Evolutionary conservation across 441 rosid species (phyloP).

Genomic region (Syzygium syzygioides): DNA sequence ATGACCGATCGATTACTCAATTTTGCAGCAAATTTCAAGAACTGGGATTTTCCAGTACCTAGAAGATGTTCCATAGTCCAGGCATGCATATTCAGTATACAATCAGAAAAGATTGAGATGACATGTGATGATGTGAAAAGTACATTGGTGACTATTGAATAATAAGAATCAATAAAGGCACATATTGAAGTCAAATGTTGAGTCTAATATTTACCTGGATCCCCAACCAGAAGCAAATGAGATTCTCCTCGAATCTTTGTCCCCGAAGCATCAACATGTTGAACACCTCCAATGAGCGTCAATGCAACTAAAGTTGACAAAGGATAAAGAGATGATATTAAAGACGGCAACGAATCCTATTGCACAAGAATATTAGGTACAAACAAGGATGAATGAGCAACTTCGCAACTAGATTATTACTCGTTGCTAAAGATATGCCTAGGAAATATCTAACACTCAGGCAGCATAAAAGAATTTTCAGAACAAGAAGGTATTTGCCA

Average conservation of each 20-base stretch:
- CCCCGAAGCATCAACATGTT: constrained; percentile 93
- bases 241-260: constrained; percentile 96
- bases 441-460: background rate
- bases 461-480: background rate
- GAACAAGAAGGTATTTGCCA: background rate
- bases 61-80: background rate
- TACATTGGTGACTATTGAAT: background rate
- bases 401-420: background rate
- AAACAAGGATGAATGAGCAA: background rate
- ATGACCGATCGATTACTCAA: constrained; percentile 91
- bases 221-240: constrained; percentile 96
- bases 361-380: background rate
- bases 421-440: background rate
- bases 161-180: background rate
- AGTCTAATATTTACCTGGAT: constrained; percentile 59
- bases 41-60: constrained; percentile 99
- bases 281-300: constrained; percentile 94
- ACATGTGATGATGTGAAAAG: background rate
- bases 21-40: constrained; percentile 94
- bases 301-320: constrained; percentile 53
- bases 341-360: background rate
- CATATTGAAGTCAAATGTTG: background rate
- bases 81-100: background rate
- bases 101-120: background rate
- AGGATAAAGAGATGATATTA: background rate